A percentile compares a stretch with the other conserved stretches of the same genome.
Evolutionary conservation across 768 basidiomycete species (phyloP).

Genomic region (Inosperma sp.): DNA sequence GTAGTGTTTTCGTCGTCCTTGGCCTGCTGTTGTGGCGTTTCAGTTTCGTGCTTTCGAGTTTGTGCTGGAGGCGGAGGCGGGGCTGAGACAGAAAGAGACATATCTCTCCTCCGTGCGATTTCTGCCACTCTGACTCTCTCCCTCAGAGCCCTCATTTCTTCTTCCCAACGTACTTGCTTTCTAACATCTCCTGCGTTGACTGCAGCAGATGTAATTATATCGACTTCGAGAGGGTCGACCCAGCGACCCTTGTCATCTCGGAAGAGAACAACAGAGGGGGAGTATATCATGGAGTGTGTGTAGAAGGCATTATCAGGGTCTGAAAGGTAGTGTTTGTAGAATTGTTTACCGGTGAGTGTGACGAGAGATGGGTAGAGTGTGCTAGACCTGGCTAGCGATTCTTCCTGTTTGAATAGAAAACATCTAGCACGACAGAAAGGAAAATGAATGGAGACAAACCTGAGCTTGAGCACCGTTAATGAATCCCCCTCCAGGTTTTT

Average conservation of each 20-base stretch:
- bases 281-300: constrained; percentile 51
- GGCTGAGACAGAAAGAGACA: too few species aligned
- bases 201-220: constrained; percentile 18
- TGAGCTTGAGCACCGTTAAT: constrained; percentile 64
- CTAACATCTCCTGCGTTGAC: constrained; percentile 18
- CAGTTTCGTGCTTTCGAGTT: too few species aligned
- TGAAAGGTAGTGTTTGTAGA: constrained; percentile 52
- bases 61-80: too few species aligned
- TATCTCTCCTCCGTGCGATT: constrained; percentile 4
- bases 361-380: constrained; percentile 62
- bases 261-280: constrained; percentile 54
- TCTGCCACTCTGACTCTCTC: constrained; percentile 12
- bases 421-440: neutral
- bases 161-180: constrained; percentile 13
- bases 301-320: constrained; percentile 53
- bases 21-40: too few species aligned
- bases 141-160: constrained; percentile 12
- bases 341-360: constrained; percentile 47
- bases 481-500: constrained; percentile 69
- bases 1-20: too few species aligned
- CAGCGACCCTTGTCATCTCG: constrained; percentile 32
- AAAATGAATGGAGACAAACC: constrained; percentile 2
- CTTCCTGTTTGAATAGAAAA: constrained; percentile 37
- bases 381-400: constrained; percentile 70
- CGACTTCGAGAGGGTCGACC: constrained; percentile 12